Evolutionary conservation across 345 rosid genomes (phyloP).

Genomic region (Moringa oleifera): DNA sequence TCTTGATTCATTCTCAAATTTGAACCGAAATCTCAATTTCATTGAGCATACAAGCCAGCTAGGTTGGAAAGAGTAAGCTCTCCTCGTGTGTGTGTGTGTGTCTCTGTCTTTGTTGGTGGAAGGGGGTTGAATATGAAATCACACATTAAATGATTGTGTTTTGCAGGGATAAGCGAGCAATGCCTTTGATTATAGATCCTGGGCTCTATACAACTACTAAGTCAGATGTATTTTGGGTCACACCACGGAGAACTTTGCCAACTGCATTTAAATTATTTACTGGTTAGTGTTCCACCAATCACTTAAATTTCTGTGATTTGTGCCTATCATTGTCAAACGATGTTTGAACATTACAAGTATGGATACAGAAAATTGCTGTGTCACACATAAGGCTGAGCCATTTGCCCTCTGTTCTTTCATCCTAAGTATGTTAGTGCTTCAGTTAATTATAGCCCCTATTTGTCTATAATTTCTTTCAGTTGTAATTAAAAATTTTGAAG

Average conservation of each 20-base stretch:
- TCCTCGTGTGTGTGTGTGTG: neutral
- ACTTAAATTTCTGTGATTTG: neutral
- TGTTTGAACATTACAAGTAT: too few relatives aligned
- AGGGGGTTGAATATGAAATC: neutral
- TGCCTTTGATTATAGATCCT: slow-evolving; percentile 94
- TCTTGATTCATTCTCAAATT: slow-evolving; percentile 55
- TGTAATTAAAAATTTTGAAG: neutral
- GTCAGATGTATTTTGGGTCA: slow-evolving; percentile 71
- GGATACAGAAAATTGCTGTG: too few relatives aligned
- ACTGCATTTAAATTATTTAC: slow-evolving; percentile 86
- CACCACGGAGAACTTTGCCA: slow-evolving; percentile 76
- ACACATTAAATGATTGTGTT: slow-evolving; percentile 13
- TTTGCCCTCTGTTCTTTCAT: too few relatives aligned
- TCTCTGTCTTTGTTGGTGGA: too few relatives aligned
- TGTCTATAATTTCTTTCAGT: neutral
- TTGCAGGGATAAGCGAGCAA: slow-evolving; percentile 87
- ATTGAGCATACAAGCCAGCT: slow-evolving; percentile 86
- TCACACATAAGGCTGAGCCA: too few relatives aligned
- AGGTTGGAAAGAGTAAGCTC: slow-evolving; percentile 93
- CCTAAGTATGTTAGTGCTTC: too few relatives aligned
- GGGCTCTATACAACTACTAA: slow-evolving; percentile 75
- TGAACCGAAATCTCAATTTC: slow-evolving; percentile 74
- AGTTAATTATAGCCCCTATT: too few relatives aligned
- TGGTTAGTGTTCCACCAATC: slow-evolving; percentile 41
- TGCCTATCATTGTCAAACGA: too few relatives aligned